Conservation (phyloP, 331 rosid species). For the Stylosanthes scabra region DNA sequence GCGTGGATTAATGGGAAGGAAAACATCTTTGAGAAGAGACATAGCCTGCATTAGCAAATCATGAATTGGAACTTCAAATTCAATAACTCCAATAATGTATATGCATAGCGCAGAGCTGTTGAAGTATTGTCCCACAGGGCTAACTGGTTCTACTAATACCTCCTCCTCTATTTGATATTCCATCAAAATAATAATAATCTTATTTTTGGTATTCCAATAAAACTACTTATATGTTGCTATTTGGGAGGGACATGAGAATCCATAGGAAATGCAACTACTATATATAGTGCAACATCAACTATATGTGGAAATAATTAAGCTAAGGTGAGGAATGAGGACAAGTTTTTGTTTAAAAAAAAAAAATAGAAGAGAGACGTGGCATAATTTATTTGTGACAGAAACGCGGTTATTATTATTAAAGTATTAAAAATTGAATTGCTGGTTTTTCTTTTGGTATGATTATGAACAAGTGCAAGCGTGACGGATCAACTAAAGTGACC, state of each 20-base stretch:
- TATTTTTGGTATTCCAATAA: no score
- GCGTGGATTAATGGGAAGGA: slow-evolving; percentile 54
- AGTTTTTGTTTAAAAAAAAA: no score
- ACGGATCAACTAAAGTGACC: slow-evolving; percentile 35
- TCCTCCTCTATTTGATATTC: slow-evolving; percentile 25
- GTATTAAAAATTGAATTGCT: background rate
- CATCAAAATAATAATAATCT: background rate
- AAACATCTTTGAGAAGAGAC: slow-evolving; percentile 39
- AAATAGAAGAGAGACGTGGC: background rate
- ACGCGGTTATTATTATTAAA: background rate
- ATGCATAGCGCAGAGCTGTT: slow-evolving; percentile 43
- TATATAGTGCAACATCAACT: slow-evolving; percentile 14
- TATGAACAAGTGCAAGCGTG: slow-evolving; percentile 8
- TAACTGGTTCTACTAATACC: slow-evolving; percentile 38
- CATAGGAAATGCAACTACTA: slow-evolving; percentile 7
- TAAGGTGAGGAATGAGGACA: background rate
- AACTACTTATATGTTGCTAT: background rate
- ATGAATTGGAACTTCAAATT: slow-evolving; percentile 43
- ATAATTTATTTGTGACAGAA: background rate
- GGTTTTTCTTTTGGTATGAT: background rate
- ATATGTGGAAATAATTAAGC: background rate
- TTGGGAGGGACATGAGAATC: background rate
- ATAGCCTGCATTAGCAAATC: slow-evolving; percentile 38
- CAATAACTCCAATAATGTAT: slow-evolving; percentile 45
- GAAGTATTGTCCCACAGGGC: slow-evolving; percentile 52